Percentiles rank a stretch among this genome's conserved stretches.
phyloP scores from a whole-genome alignment of 2,329 filamentous ascomycete species.

The Anthostomella pinea region DNA sequence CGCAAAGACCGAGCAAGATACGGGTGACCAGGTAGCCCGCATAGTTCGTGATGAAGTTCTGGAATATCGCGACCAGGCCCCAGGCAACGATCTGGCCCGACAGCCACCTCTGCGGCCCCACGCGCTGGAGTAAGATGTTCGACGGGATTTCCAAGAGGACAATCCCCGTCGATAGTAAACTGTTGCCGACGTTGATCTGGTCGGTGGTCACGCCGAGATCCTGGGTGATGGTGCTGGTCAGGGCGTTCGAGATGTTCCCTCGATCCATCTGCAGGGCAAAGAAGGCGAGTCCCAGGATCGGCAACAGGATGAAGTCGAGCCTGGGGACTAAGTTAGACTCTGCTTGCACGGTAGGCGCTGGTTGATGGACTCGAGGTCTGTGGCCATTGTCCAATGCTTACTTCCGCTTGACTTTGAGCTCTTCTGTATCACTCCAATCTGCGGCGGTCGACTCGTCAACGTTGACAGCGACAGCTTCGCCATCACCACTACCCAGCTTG shows the following conservation, averaged over 20 bases:
- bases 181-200: constrained; percentile 30
- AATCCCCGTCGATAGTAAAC: constrained; percentile 29
- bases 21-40: constrained; percentile 44
- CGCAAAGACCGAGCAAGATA: constrained; percentile 44
- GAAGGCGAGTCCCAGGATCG: constrained; percentile 31
- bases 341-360: neutral
- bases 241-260: constrained; percentile 32
- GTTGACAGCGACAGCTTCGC: constrained; percentile 14
- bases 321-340: constrained; percentile 7
- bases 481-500: constrained; percentile 8
- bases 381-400: too few relatives aligned
- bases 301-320: constrained; percentile 30
- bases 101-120: constrained; percentile 31
- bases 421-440: constrained; percentile 30
- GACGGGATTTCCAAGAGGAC: constrained; percentile 33
- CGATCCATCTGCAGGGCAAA: constrained; percentile 33
- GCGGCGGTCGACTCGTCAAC: constrained; percentile 15
- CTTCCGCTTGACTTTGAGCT: constrained; percentile 31
- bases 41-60: constrained; percentile 37
- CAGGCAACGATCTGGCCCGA: constrained; percentile 33
- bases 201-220: constrained; percentile 28
- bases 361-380: neutral
- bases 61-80: constrained; percentile 31
- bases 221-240: constrained; percentile 29
- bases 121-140: constrained; percentile 30